phyloP scores from a whole-genome alignment of 805 yeast species.

The Candida adriatica region DNA sequence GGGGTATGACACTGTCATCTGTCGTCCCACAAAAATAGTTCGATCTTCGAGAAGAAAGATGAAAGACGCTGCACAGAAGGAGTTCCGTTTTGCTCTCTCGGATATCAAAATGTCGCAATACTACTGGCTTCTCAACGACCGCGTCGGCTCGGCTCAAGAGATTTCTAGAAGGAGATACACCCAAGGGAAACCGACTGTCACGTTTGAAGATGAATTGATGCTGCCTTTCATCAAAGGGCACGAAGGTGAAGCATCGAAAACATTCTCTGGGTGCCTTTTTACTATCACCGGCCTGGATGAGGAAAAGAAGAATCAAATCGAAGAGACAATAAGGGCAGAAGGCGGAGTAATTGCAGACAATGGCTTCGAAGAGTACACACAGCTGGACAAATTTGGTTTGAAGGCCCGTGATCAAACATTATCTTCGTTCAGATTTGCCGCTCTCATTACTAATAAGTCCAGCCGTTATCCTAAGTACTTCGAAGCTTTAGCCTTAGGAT shows the following conservation, averaged over 20 bases:
- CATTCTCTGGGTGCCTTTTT: constrained; percentile 29
- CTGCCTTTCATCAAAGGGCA: constrained; percentile 1
- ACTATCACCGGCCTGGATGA: constrained; percentile 31
- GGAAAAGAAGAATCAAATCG: constrained; percentile 25
- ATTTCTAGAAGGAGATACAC: constrained; percentile 10
- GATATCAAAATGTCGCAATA: constrained; percentile 26
- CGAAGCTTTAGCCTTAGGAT: constrained; percentile 71
- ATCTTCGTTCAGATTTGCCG: constrained; percentile 44
- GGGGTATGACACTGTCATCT: constrained; percentile 48
- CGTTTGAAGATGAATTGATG: constrained; percentile 10
- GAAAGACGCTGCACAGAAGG: constrained; percentile 4
- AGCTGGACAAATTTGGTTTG: constrained; percentile 3
- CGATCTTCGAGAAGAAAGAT: constrained; percentile 11
- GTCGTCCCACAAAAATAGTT: constrained; percentile 21
- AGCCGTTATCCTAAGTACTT: constrained; percentile 69
- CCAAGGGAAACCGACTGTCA: constrained; percentile 1
- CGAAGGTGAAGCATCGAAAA: neutral
- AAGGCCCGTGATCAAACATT: constrained; percentile 8
- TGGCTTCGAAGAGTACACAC: constrained; percentile 23
- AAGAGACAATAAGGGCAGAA: constrained; percentile 29
- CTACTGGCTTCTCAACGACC: constrained; percentile 29
- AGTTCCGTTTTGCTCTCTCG: constrained; percentile 22
- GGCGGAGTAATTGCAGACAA: constrained; percentile 37
- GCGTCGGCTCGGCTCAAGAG: constrained; percentile 20
- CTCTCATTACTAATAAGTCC: constrained; percentile 45